phyloP scores from a whole-genome alignment of 208 protist genomes.

The Novymonas esmeraldas region DNA sequence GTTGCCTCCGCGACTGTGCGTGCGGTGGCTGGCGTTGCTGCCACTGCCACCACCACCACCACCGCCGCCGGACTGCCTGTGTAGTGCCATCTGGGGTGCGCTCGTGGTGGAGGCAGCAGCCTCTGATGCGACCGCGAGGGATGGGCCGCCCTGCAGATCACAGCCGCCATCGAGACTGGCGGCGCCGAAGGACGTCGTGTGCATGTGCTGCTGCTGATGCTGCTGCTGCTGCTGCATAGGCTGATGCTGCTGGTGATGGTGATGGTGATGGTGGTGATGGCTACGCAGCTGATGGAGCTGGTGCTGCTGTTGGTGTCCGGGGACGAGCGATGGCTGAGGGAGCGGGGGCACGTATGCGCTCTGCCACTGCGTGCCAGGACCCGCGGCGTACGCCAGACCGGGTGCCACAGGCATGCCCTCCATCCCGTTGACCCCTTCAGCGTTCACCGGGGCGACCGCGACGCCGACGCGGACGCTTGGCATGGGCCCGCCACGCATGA shows the following conservation, averaged over 20 bases:
- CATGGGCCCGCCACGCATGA: not conserved
- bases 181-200: not conserved
- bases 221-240: not conserved
- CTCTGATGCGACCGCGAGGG: not conserved
- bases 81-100: not conserved
- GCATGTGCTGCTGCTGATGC: not conserved
- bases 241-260: constrained; percentile 14
- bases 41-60: not conserved
- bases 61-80: not conserved
- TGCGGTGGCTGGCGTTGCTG: not conserved
- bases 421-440: too few relatives aligned
- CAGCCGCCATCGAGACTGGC: not conserved
- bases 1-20: constrained; percentile 16
- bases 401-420: too few relatives aligned
- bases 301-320: constrained; percentile 2
- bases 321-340: not conserved
- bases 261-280: constrained; percentile 8
- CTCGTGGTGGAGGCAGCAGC: not conserved
- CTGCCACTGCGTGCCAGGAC: too few relatives aligned
- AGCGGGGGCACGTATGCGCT: too few relatives aligned
- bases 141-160: constrained; percentile 3
- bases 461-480: not conserved
- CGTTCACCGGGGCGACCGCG: not conserved
- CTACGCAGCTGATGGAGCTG: too few relatives aligned
- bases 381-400: too few relatives aligned